Evolutionary conservation across 2,329 filamentous ascomycete genomes (phyloP).

Genomic region (Cladosporium sp.): DNA sequence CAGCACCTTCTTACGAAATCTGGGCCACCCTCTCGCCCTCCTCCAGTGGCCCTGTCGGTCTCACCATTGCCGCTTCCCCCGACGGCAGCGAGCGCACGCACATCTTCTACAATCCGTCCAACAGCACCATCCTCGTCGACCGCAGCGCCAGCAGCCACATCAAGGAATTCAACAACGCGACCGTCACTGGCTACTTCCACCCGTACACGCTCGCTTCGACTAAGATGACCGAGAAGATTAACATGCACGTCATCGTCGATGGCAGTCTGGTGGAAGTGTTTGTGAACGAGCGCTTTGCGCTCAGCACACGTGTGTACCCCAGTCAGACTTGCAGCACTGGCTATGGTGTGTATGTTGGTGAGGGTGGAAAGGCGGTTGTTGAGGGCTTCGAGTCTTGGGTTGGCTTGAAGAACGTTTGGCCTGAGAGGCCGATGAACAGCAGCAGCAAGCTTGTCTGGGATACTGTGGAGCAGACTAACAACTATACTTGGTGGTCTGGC

Average conservation of each 20-base stretch:
- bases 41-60: conserved; percentile 36
- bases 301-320: conserved; percentile 45
- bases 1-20: conserved; percentile 11
- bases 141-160: conserved; percentile 41
- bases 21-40: conserved; percentile 28
- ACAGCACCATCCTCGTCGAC: conserved; percentile 44
- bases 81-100: conserved; percentile 42
- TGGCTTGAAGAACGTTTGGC: conserved; percentile 38
- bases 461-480: conserved; percentile 40
- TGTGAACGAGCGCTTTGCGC: conserved; percentile 41
- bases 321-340: conserved; percentile 40
- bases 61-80: conserved; percentile 41
- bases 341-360: conserved; percentile 41
- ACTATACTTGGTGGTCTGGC: conserved; percentile 45
- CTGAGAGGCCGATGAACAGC: conserved; percentile 38
- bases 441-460: conserved; percentile 40
- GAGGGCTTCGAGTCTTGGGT: conserved; percentile 38
- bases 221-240: conserved; percentile 34
- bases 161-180: conserved; percentile 39
- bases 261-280: conserved; percentile 46
- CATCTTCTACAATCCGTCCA: conserved; percentile 43
- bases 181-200: conserved; percentile 44
- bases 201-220: conserved; percentile 36
- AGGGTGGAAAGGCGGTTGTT: conserved; percentile 30
- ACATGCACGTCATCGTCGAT: conserved; percentile 45